These are phyloP conservation scores for Monosporascus sp. DNA, from an alignment of 2,329 filamentous ascomycete species.

Conservation along the genomic window DNA sequence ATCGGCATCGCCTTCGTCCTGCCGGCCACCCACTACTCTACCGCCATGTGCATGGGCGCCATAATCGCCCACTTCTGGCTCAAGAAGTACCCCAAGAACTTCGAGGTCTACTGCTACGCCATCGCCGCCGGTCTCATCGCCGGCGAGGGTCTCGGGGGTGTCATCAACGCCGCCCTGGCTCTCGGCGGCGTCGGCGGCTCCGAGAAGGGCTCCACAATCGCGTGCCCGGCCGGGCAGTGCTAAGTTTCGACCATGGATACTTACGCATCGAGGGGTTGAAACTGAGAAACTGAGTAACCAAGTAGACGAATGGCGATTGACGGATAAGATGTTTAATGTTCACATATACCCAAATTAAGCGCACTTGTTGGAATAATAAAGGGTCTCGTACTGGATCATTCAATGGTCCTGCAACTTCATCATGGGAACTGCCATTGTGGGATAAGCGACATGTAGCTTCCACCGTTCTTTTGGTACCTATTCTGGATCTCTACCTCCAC, in stretches of 20 bases:
- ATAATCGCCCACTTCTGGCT: constrained; percentile 47
- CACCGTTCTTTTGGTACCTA: too few species aligned
- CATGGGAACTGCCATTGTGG: too few species aligned
- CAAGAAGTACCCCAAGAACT: constrained; percentile 44
- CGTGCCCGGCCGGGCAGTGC: constrained; percentile 25
- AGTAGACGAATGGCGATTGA: too few species aligned
- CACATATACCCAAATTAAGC: too few species aligned
- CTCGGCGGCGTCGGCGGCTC: constrained; percentile 28
- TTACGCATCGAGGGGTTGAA: too few species aligned
- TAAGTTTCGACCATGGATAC: constrained; percentile 7
- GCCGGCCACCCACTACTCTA: constrained; percentile 50
- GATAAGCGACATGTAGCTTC: too few species aligned
- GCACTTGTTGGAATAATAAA: too few species aligned
- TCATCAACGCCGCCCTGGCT: constrained; percentile 43
- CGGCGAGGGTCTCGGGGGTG: constrained; percentile 58
- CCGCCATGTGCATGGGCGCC: constrained; percentile 53
- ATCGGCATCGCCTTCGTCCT: constrained; percentile 54
- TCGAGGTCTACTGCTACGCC: constrained; percentile 55
- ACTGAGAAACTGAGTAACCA: too few species aligned
- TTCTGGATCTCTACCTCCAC: too few species aligned
- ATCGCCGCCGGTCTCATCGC: constrained; percentile 57
- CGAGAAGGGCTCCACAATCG: constrained; percentile 24
- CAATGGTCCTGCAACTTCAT: too few species aligned
- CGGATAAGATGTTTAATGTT: too few species aligned
- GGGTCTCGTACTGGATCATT: too few species aligned